phyloP scores from a whole-genome alignment of 768 basidiomycete genomes.

The Zangia roseola region DNA sequence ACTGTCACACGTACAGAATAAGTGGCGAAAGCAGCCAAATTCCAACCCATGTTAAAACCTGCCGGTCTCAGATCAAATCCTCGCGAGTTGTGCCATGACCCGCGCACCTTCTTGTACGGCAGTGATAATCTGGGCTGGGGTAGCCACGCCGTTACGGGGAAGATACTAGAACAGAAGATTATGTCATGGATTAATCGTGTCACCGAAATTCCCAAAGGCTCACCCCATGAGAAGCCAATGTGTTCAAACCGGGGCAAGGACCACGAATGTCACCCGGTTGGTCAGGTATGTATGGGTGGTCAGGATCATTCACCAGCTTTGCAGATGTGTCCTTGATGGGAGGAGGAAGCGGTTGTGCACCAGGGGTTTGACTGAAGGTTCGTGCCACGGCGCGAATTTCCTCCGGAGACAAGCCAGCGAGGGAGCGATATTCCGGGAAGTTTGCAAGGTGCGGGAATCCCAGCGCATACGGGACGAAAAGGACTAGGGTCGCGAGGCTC shows the following conservation, averaged over 20 bases:
- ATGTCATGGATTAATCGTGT: not conserved
- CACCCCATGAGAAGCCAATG: slow-evolving; percentile 28
- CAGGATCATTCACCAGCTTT: slow-evolving; percentile 20
- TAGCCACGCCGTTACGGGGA: slow-evolving; percentile 18
- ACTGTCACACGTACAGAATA: slow-evolving; percentile 14
- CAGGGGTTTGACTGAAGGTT: slow-evolving; percentile 17
- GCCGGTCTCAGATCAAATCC: not conserved
- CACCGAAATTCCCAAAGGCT: not conserved
- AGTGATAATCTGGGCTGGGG: slow-evolving; percentile 23
- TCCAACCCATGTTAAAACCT: slow-evolving; percentile 28
- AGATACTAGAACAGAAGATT: slow-evolving; percentile 12
- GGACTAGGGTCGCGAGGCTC: slow-evolving; percentile 1
- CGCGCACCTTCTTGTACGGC: slow-evolving; percentile 21
- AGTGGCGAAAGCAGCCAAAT: slow-evolving; percentile 18
- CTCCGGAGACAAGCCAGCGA: slow-evolving; percentile 16
- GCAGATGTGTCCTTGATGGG: slow-evolving; percentile 24
- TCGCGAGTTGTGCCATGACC: not conserved
- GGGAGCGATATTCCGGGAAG: slow-evolving; percentile 23
- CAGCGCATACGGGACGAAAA: slow-evolving; percentile 4
- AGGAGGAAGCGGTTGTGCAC: slow-evolving; percentile 24
- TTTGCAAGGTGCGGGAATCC: slow-evolving; percentile 15
- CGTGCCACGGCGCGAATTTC: slow-evolving; percentile 14
- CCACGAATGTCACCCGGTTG: slow-evolving; percentile 25
- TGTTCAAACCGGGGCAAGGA: slow-evolving; percentile 27
- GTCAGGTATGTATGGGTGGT: slow-evolving; percentile 15